These are phyloP conservation scores for Trichosporon asahii DNA, from an alignment of 1,284 basidiomycete species.

Conservation along the genomic window DNA sequence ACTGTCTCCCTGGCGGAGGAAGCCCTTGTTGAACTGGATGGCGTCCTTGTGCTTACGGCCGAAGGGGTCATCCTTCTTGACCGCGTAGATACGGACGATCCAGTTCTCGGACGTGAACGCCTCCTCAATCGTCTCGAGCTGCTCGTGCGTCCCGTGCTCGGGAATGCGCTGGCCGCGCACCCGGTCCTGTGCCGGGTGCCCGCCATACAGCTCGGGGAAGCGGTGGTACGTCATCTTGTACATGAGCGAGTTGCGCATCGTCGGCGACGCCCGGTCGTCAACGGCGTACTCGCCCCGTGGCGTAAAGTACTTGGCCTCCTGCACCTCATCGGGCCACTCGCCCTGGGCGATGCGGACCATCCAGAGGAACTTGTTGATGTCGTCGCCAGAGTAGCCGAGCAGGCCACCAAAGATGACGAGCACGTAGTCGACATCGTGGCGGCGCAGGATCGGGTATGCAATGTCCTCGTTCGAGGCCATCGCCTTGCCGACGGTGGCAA, in stretches of 20 bases:
- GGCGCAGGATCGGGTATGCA: slow-evolving; percentile 91
- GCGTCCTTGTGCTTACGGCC: slow-evolving; percentile 83
- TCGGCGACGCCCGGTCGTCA: slow-evolving; percentile 75
- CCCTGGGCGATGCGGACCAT: slow-evolving; percentile 98
- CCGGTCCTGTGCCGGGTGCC: slow-evolving; percentile 68
- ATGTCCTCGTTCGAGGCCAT: slow-evolving; percentile 94
- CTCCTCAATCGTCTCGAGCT: slow-evolving; percentile 82
- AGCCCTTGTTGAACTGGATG: slow-evolving; percentile 69
- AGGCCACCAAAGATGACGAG: slow-evolving; percentile 97
- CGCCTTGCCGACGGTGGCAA: slow-evolving; percentile 94
- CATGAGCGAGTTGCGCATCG: slow-evolving; percentile 98
- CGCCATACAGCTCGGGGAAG: slow-evolving; percentile 82
- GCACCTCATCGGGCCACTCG: slow-evolving; percentile 97
- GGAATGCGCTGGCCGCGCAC: slow-evolving; percentile 80
- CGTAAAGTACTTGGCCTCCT: slow-evolving; percentile 92
- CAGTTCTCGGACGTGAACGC: slow-evolving; percentile 97
- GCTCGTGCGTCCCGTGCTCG: slow-evolving; percentile 60
- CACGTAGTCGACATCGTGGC: slow-evolving; percentile 98
- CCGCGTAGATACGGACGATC: slow-evolving; percentile 95
- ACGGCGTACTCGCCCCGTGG: slow-evolving; percentile 89
- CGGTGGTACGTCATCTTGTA: slow-evolving; percentile 98
- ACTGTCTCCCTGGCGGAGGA: not conserved
- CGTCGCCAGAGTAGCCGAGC: slow-evolving; percentile 95
- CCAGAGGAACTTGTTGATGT: slow-evolving; percentile 99
- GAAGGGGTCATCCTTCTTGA: slow-evolving; percentile 89